Conservation (phyloP, 768 basidiomycete genomes). For the Xanthoconium stramineum region DNA sequence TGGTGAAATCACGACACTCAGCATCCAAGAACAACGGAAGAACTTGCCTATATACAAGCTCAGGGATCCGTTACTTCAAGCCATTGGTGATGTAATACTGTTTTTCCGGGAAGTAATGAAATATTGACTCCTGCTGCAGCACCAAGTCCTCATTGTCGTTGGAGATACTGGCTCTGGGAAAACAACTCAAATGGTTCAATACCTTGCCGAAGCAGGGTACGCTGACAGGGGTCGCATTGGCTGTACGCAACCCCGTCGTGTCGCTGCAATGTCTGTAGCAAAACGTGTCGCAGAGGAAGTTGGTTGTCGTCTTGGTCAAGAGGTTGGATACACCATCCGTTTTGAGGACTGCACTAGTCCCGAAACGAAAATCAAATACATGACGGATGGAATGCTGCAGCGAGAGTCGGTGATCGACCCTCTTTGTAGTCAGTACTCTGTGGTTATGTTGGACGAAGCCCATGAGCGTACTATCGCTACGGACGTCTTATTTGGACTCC, state of each 20-base stretch:
- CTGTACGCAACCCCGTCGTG: slow-evolving; percentile 98
- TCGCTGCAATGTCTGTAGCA: slow-evolving; percentile 98
- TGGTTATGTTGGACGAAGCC: slow-evolving; percentile 98
- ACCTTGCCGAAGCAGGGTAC: slow-evolving; percentile 91
- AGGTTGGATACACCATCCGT: slow-evolving; percentile 98
- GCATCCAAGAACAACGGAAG: slow-evolving; percentile 91
- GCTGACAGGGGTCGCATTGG: slow-evolving; percentile 90
- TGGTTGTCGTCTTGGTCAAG: slow-evolving; percentile 93
- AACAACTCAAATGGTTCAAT: slow-evolving; percentile 99
- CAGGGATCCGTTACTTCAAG: slow-evolving; percentile 83
- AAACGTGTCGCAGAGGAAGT: slow-evolving; percentile 99
- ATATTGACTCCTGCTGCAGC: slow-evolving; percentile 21
- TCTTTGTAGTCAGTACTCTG: slow-evolving; percentile 86
- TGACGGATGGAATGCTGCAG: slow-evolving; percentile 99
- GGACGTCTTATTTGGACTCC: slow-evolving; percentile 92
- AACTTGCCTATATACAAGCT: slow-evolving; percentile 94
- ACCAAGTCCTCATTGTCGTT: slow-evolving; percentile 97
- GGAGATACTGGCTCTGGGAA: slow-evolving; percentile 99
- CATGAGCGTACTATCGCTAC: slow-evolving; percentile 99
- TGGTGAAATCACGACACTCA: slow-evolving; percentile 85
- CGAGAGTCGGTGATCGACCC: slow-evolving; percentile 97
- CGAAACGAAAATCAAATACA: slow-evolving; percentile 99
- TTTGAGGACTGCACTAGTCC: slow-evolving; percentile 99
- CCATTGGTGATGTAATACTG: slow-evolving; percentile 76
- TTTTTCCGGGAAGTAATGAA: neutral